Evolutionary conservation across 352 stramenopile species (phyloP).

Genomic region (Phytophthora ohioensis): DNA sequence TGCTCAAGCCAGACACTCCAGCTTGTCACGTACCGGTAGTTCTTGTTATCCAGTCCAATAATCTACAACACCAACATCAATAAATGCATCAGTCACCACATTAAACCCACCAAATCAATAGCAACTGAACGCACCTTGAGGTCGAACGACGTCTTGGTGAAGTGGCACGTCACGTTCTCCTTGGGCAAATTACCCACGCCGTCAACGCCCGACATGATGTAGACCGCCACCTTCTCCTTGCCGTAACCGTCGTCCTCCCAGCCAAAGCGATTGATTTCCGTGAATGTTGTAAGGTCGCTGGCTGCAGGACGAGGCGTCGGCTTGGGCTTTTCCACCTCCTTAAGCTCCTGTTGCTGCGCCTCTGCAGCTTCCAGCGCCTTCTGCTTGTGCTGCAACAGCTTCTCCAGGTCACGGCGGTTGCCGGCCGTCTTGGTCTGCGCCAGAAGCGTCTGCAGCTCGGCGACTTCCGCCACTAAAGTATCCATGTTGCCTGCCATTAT

Average conservation of each 20-base stretch:
- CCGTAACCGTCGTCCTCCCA: constrained; percentile 92
- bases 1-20: not conserved
- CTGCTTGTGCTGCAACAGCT: constrained; percentile 71
- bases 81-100: not conserved
- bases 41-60: constrained; percentile 71
- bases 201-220: constrained; percentile 87
- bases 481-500: constrained; percentile 33
- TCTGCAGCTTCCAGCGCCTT: constrained; percentile 44
- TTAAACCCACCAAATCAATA: not conserved
- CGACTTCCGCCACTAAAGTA: constrained; percentile 56
- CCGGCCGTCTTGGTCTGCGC: constrained; percentile 57
- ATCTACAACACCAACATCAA: constrained; percentile 45
- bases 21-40: constrained; percentile 51
- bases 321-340: constrained; percentile 35
- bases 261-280: constrained; percentile 86
- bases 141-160: constrained; percentile 85
- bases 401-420: constrained; percentile 70
- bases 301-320: constrained; percentile 11
- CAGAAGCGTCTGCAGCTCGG: constrained; percentile 76
- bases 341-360: constrained; percentile 32
- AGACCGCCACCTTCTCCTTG: constrained; percentile 85
- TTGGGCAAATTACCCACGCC: constrained; percentile 78
- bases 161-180: constrained; percentile 77
- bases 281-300: constrained; percentile 70
- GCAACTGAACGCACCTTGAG: constrained; percentile 59